Base-by-base conservation (phyloP, 140 eudicot genomes). In the Eryngium alpinum region DNA sequence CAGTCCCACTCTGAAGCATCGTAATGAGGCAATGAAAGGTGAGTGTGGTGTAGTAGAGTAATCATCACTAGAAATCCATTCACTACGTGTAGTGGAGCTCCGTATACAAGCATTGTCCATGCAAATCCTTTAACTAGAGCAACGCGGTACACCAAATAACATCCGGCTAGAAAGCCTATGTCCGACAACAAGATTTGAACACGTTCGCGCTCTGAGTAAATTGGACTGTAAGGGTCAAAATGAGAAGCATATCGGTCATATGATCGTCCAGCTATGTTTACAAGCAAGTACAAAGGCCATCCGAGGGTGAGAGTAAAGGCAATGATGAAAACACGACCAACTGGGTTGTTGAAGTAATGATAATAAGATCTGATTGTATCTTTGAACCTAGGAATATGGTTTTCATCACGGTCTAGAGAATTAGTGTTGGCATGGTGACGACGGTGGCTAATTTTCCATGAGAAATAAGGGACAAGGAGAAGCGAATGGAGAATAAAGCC, bases 21-120 rank as follows among this genome's bases (percentile, higher is more conserved):
- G 18, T 67, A 67, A 22, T 67, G 32, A 13, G 73, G 73, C 73
- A 67, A 28, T 27, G 73, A 67, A 4, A 38, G 73, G 21, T 67
- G 73, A 67, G 73, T 67, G 73, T 67, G 73, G 73, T 67, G 29
- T 38, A 67, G 32, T 67, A 67, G 29, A 22, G 73, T 67, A 38
- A 67, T 67, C 44, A 67, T 5, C 73, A 67, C 73, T 0, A 67
- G 32, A 34, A 34, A 67, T 0, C 94, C 51, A 67, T 90, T 94
- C 6, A 88, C 81, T 9, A 94, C 88, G 25, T 92, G 92, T 65
- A 90, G 74, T 9, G 94, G 94, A 34, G 87, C 86, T 91, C 97
- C 50, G 89, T 82, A 66, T 0, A 66, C 72, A 66, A 32, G 31
- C 34, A 66, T 25, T 34, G 31, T 33, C 72, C 72, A 66, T 28